Conservation (phyloP, 768 basidiomycete genomes). For the Crassisporium funariophilum region DNA sequence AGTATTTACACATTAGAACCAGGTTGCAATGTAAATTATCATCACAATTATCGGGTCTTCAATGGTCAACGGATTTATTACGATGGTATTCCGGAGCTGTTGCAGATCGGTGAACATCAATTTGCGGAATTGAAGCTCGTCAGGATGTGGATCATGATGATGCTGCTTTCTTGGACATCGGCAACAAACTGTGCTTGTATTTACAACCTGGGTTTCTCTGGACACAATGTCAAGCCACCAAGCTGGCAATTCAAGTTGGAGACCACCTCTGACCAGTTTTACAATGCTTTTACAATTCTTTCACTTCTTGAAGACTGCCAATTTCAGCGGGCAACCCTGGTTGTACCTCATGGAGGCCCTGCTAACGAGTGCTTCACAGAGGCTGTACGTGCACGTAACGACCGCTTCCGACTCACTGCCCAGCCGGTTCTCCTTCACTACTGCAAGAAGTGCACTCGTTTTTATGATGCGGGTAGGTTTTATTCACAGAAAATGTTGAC, state of each 20-base stretch:
- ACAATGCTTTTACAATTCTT: constrained; percentile 11
- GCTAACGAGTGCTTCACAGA: constrained; percentile 4
- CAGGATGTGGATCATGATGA: constrained; percentile 10
- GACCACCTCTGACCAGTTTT: constrained; percentile 7
- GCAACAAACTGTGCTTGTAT: constrained; percentile 20
- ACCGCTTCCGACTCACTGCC: constrained; percentile 1
- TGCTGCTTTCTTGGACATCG: constrained; percentile 15
- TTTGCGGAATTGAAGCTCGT: constrained; percentile 16
- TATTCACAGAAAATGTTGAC: background rate
- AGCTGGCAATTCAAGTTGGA: constrained; percentile 11
- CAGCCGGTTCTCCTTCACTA: constrained; percentile 14
- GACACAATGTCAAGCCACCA: background rate
- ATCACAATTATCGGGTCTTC: constrained; percentile 13
- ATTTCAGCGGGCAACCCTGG: background rate
- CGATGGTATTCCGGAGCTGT: constrained; percentile 7
- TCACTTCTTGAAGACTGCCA: constrained; percentile 13
- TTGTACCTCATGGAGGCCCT: constrained; percentile 10
- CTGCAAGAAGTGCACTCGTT: constrained; percentile 15
- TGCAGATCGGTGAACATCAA: constrained; percentile 23
- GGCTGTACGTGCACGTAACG: constrained; percentile 9
- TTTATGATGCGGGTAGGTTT: constrained; percentile 1
- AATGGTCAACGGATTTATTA: constrained; percentile 11
- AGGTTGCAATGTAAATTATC: constrained; percentile 15
- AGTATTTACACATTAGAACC: background rate
- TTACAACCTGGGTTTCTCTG: constrained; percentile 9